Evolutionary conservation across 305 asterid genomes (phyloP), one percentile per base, ranked within the genome.

Genomic region (Fraxinus floribunda): DNA sequence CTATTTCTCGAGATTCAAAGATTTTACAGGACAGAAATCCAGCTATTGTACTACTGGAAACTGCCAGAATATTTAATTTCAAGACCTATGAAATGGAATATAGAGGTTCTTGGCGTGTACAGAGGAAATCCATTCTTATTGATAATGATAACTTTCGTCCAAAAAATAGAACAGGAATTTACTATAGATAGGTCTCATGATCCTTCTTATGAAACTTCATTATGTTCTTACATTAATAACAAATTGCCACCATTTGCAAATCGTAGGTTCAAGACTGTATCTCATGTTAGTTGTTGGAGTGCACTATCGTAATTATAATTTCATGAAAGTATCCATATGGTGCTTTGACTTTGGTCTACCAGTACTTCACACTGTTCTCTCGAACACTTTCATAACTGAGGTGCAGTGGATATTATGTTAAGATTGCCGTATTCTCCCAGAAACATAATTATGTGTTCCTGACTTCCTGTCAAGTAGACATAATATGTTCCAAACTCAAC

Each of bases 61-160:
- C 66, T 78, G 81, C 82, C 62, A 78, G 74, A 60, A 46, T 73
- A 81, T 75, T 30, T 85, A 83, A 84, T 86, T 81, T 81, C 80
- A 73, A 75, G 84, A 70, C 80, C 85, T 76, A 81, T 66, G 83
- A 80, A 77, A 83, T 80, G 84, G 85, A 83, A 82, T 79, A 80
- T 77, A 81, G 85, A 78, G 73, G 71, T 86, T 78, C 81, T 82
- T 86, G 86, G 75, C 83, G 66, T 84, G 89, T 85, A 82, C 84
- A 84, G 83, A 84, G 83, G 75, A 44, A 70, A 74, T 22, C 68
- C 84, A 81, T 36, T 83, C 83, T 86, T 88, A 89, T 83, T 87
- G 49, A 38, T 79, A 68, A 75, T 85, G 83, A 85, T 83, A 49
- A 62, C 80, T 80, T 70, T 79, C 75, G 81, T 81, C 49, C 78